phyloP scores from a whole-genome alignment of 805 yeast species.

The Candida sanyiensis region DNA sequence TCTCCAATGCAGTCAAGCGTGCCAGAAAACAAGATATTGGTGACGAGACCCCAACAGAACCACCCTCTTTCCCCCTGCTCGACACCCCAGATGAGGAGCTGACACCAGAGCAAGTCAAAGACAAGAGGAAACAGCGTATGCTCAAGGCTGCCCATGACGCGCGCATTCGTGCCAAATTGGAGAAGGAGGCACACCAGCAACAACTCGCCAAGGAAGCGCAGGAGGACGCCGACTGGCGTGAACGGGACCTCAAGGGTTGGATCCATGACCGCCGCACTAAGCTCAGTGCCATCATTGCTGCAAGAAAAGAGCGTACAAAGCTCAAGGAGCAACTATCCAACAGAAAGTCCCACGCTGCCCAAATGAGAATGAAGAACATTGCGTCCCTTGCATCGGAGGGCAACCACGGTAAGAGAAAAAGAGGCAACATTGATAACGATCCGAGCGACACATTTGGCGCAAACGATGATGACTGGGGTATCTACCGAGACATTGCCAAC shows the following conservation, averaged over 20 bases:
- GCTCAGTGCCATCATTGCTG: slow-evolving; percentile 52
- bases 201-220: slow-evolving; percentile 53
- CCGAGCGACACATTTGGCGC: slow-evolving; percentile 94
- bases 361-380: slow-evolving; percentile 84
- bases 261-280: slow-evolving; percentile 58
- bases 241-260: slow-evolving; percentile 73
- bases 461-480: slow-evolving; percentile 92
- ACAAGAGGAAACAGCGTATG: slow-evolving; percentile 77
- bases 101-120: slow-evolving; percentile 73
- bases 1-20: slow-evolving; percentile 64
- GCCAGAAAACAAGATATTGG: slow-evolving; percentile 63
- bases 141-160: slow-evolving; percentile 88
- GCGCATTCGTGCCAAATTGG: slow-evolving; percentile 72
- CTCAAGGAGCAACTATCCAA: slow-evolving; percentile 75
- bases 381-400: slow-evolving; percentile 82
- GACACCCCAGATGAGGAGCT: slow-evolving; percentile 83
- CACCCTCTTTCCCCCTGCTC: slow-evolving; percentile 64
- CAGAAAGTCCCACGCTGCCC: slow-evolving; percentile 87
- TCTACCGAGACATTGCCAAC: slow-evolving; percentile 76
- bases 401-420: slow-evolving; percentile 41
- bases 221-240: slow-evolving; percentile 76
- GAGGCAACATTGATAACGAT: slow-evolving; percentile 76
- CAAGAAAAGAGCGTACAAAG: slow-evolving; percentile 61
- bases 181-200: slow-evolving; percentile 60
- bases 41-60: slow-evolving; percentile 42